These are phyloP conservation scores for Agroathelia rolfsii DNA, from an alignment of 1,284 basidiomycete genomes.

Conservation along the genomic window DNA sequence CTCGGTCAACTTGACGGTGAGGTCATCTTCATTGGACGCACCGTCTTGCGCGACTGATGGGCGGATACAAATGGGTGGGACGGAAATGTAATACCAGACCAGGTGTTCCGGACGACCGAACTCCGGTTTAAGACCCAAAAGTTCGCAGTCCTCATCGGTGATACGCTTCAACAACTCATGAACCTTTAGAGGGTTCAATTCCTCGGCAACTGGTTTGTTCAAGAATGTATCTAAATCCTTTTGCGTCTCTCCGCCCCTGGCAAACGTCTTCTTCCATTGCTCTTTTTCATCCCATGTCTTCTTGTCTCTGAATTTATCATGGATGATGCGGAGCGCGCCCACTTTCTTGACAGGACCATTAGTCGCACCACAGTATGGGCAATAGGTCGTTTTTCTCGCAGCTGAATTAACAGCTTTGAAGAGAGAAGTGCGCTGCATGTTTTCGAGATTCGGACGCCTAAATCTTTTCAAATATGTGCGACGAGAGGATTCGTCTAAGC, in stretches of 20 bases:
- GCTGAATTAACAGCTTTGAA: slow-evolving; percentile 85
- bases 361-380: slow-evolving; percentile 86
- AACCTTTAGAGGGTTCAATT: slow-evolving; percentile 91
- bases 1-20: slow-evolving; percentile 96
- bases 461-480: slow-evolving; percentile 82
- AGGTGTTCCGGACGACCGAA: slow-evolving; percentile 95
- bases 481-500: slow-evolving; percentile 86
- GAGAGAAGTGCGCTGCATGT: slow-evolving; percentile 80
- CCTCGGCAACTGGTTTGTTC: slow-evolving; percentile 85
- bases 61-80: slow-evolving; percentile 95
- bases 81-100: slow-evolving; percentile 98
- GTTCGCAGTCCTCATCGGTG: slow-evolving; percentile 94
- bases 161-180: slow-evolving; percentile 90
- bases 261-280: slow-evolving; percentile 81
- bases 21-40: slow-evolving; percentile 96
- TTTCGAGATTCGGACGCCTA: slow-evolving; percentile 85
- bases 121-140: slow-evolving; percentile 84
- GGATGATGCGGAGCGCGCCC: slow-evolving; percentile 90
- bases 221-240: slow-evolving; percentile 83
- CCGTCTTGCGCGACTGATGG: slow-evolving; percentile 97
- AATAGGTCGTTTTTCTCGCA: slow-evolving; percentile 88
- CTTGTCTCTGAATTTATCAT: slow-evolving; percentile 95
- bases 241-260: slow-evolving; percentile 76
- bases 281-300: slow-evolving; percentile 88
- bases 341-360: slow-evolving; percentile 98